Evolutionary conservation across 192 early-diverging fungal genomes (phyloP).

Genomic region (Coemansia sp.): DNA sequence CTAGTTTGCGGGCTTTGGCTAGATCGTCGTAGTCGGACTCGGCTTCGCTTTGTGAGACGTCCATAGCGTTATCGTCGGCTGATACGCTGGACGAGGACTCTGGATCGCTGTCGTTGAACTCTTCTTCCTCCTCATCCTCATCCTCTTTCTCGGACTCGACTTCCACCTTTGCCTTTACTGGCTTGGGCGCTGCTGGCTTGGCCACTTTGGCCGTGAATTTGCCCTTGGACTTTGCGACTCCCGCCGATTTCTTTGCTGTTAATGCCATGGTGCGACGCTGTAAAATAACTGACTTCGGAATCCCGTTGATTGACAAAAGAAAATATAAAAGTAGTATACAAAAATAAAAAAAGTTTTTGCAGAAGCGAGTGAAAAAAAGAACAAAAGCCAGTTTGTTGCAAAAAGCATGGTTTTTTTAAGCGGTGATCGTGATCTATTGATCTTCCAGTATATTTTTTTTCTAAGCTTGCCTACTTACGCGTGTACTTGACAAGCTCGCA

Average conservation of each 20-base stretch:
- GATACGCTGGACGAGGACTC: not conserved
- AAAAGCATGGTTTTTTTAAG: not conserved
- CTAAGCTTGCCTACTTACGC: not conserved
- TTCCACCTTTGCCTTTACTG: not conserved
- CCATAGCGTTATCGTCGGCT: slow-evolving; percentile 16
- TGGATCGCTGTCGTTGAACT: slow-evolving; percentile 5
- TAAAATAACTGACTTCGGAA: not conserved
- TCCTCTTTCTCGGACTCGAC: slow-evolving; percentile 14
- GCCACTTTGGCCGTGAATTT: slow-evolving; percentile 12
- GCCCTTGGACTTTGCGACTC: slow-evolving; percentile 14
- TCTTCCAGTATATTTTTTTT: not conserved
- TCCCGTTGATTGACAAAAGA: not conserved
- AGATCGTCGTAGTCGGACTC: slow-evolving; percentile 48
- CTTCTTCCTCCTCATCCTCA: slow-evolving; percentile 10
- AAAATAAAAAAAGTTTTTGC: not conserved
- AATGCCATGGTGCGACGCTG: not conserved
- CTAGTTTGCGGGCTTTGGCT: slow-evolving; percentile 26
- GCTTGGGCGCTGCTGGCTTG: not conserved
- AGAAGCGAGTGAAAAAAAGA: not conserved
- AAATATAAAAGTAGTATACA: not conserved
- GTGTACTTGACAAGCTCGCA: too few species aligned
- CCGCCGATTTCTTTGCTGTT: not conserved
- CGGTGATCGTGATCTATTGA: not conserved
- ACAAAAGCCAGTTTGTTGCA: not conserved
- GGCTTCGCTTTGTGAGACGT: slow-evolving; percentile 20